phyloP scores from a whole-genome alignment of 2,329 filamentous ascomycete species.

The Thielaviopsis punctulata region DNA sequence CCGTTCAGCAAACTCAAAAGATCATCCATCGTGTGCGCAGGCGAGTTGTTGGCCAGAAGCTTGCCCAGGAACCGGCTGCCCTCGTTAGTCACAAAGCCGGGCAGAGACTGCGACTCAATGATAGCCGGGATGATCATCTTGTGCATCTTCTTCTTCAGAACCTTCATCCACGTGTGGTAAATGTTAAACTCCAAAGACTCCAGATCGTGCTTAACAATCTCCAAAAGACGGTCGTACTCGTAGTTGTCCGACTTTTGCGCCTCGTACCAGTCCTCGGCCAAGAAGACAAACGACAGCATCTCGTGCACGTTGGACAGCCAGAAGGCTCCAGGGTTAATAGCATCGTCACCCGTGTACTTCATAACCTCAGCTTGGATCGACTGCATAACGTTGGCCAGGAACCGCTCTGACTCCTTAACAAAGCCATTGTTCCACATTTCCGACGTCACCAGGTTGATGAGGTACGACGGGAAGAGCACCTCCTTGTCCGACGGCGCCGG shows the following conservation, averaged over 20 bases:
- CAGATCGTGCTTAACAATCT: constrained; percentile 97
- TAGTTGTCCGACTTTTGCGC: constrained; percentile 98
- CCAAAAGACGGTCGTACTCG: constrained; percentile 90
- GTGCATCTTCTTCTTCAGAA: constrained; percentile 95
- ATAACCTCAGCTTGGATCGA: constrained; percentile 98
- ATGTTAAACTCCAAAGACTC: constrained; percentile 99
- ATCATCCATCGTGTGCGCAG: constrained; percentile 99
- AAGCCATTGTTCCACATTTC: constrained; percentile 99
- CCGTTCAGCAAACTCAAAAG: constrained; percentile 88
- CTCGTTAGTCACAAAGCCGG: constrained; percentile 96
- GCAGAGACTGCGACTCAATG: constrained; percentile 95
- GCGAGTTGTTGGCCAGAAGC: constrained; percentile 72
- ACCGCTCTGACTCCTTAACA: constrained; percentile 96
- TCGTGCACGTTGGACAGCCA: constrained; percentile 99
- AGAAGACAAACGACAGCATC: constrained; percentile 98
- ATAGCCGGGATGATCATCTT: constrained; percentile 99
- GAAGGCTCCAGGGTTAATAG: constrained; percentile 92
- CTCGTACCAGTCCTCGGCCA: constrained; percentile 98
- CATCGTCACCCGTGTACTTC: constrained; percentile 94
- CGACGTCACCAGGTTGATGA: constrained; percentile 96
- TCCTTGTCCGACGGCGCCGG: constrained; percentile 95
- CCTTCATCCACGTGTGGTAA: constrained; percentile 99
- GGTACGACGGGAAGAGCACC: constrained; percentile 92
- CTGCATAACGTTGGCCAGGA: constrained; percentile 98
- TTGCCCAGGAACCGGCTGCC: constrained; percentile 97